phyloP scores from a whole-genome alignment of 2,329 filamentous ascomycete species.

The Ophiostoma perfectum region DNA sequence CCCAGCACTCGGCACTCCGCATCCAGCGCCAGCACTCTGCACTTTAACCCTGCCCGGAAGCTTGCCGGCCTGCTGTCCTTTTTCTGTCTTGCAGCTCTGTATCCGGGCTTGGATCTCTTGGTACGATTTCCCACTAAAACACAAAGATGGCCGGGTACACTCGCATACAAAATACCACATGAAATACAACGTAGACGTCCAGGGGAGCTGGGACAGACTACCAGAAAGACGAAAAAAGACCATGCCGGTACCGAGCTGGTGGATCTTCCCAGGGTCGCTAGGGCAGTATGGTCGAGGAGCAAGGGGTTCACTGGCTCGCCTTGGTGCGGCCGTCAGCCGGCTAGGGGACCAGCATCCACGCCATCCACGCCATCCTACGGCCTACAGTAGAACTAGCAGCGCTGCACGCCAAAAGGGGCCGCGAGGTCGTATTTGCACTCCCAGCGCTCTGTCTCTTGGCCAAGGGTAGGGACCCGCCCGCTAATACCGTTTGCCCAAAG shows the following conservation, averaged over 20 bases:
- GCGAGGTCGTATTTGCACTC: background rate
- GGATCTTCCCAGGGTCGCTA: background rate
- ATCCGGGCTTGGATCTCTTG: slow-evolving; percentile 1
- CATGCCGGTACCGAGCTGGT: too few species aligned
- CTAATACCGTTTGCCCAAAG: background rate
- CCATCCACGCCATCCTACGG: too few species aligned
- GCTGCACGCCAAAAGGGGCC: slow-evolving; percentile 7
- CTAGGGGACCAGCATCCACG: background rate
- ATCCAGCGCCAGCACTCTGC: background rate
- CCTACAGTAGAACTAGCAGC: background rate
- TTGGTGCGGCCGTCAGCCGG: background rate
- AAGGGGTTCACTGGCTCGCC: background rate
- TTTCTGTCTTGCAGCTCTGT: slow-evolving; percentile 2
- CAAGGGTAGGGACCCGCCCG: background rate
- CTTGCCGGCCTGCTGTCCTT: slow-evolving; percentile 7
- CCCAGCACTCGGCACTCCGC: background rate
- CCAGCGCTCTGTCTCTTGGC: background rate
- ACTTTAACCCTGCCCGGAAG: background rate
- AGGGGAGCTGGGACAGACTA: too few species aligned
- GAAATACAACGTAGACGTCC: too few species aligned
- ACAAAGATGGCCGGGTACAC: too few species aligned
- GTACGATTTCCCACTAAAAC: background rate
- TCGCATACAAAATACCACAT: too few species aligned
- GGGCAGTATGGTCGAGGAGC: background rate
- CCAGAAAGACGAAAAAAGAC: too few species aligned